A percentile compares a stretch with the other conserved stretches of the same genome.
Evolutionary conservation across 768 basidiomycete species (phyloP).

Genomic region (Dioszegia aurantiaca): DNA sequence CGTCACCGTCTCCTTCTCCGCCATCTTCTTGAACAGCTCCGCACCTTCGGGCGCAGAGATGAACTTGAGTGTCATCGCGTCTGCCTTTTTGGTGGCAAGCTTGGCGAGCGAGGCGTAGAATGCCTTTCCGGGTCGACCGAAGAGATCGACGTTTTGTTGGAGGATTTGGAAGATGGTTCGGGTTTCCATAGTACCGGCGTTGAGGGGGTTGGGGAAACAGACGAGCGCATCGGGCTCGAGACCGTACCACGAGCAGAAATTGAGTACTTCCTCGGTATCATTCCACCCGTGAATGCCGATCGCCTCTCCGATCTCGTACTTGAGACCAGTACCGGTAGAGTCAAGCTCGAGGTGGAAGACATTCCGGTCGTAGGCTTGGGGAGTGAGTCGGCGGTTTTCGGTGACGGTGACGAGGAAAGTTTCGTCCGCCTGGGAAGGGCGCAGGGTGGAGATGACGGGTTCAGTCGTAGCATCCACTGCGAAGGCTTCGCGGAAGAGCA

Average conservation of each 20-base stretch:
- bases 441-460: conserved; percentile 62
- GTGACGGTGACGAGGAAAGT: conserved; percentile 91
- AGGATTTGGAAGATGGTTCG: conserved; percentile 92
- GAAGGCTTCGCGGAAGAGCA: conserved; percentile 82
- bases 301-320: conserved; percentile 94
- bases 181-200: conserved; percentile 70
- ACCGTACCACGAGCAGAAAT: conserved; percentile 91
- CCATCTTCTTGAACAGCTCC: conserved; percentile 89
- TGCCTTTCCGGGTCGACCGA: conserved; percentile 90
- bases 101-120: conserved; percentile 86
- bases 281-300: conserved; percentile 98
- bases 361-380: conserved; percentile 92
- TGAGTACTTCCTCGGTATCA: conserved; percentile 76
- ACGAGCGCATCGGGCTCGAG: conserved; percentile 74
- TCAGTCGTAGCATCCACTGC: conserved; percentile 53
- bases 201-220: conserved; percentile 67
- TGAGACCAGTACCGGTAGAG: conserved; percentile 83
- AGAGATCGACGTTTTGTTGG: conserved; percentile 94
- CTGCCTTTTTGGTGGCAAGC: conserved; percentile 66
- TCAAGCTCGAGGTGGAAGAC: conserved; percentile 98
- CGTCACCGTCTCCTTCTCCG: conserved; percentile 89
- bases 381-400: conserved; percentile 91
- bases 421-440: conserved; percentile 80
- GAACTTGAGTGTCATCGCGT: conserved; percentile 78
- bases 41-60: conserved; percentile 89